These are phyloP conservation scores for Scheffersomyces segobiensis DNA, from an alignment of 1,139 yeast species.

Conservation along the genomic window DNA sequence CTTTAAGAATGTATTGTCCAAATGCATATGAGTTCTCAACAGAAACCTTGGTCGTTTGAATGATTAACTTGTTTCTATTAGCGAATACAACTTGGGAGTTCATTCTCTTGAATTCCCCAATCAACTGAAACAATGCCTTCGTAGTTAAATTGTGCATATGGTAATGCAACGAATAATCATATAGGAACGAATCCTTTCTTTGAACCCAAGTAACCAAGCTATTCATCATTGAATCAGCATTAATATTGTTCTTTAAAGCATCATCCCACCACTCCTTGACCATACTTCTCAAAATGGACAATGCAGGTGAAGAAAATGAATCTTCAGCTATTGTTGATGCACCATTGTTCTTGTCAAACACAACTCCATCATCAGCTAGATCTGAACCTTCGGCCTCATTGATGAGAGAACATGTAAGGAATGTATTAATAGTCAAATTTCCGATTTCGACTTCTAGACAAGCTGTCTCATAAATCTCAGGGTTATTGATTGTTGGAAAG, in stretches of 20 bases:
- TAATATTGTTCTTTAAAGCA: slow-evolving; percentile 65
- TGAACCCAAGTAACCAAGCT: slow-evolving; percentile 88
- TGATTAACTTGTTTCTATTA: slow-evolving; percentile 69
- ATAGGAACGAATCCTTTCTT: slow-evolving; percentile 67
- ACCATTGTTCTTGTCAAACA: slow-evolving; percentile 43
- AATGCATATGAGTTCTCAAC: slow-evolving; percentile 92
- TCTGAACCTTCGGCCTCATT: slow-evolving; percentile 92
- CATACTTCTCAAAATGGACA: slow-evolving; percentile 67
- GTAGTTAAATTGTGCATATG: slow-evolving; percentile 87
- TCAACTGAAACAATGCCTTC: slow-evolving; percentile 77
- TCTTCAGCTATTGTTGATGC: slow-evolving; percentile 66
- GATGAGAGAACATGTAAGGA: slow-evolving; percentile 78
- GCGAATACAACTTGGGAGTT: slow-evolving; percentile 83
- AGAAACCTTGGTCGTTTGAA: slow-evolving; percentile 73
- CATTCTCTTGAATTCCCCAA: slow-evolving; percentile 76
- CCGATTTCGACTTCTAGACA: slow-evolving; percentile 80
- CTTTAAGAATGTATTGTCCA: slow-evolving; percentile 82
- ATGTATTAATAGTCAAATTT: slow-evolving; percentile 81
- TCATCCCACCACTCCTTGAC: slow-evolving; percentile 95
- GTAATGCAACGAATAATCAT: slow-evolving; percentile 77
- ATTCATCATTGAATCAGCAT: slow-evolving; percentile 86
- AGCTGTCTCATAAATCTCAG: slow-evolving; percentile 77
- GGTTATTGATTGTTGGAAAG: slow-evolving; percentile 72
- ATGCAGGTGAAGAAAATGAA: slow-evolving; percentile 77
- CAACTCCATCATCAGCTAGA: slow-evolving; percentile 57